A percentile compares a stretch with the other conserved stretches of the same genome.
Evolutionary conservation across 1,139 yeast species (phyloP).

Genomic region (Suhomyces bribrorum): DNA sequence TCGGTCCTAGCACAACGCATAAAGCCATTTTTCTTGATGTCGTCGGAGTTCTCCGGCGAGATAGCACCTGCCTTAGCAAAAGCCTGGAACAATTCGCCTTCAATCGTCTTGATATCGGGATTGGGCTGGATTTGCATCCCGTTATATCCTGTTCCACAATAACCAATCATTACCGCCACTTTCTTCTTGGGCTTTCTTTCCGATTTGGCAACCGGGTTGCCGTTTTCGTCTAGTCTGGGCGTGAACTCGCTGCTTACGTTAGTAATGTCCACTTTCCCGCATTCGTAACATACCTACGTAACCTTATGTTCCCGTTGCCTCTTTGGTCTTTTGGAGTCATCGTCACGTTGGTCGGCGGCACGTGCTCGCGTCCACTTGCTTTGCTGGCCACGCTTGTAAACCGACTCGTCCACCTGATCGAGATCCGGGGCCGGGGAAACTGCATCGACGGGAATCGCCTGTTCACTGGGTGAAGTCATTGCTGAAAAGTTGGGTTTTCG

Average conservation of each 20-base stretch:
- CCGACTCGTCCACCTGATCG: conserved; percentile 24
- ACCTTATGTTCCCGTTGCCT: conserved; percentile 35
- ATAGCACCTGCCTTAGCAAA: conserved; percentile 88
- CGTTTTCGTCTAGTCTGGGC: conserved; percentile 58
- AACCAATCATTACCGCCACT: conserved; percentile 91
- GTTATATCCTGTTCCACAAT: conserved; percentile 97
- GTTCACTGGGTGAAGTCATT: background rate
- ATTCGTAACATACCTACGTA: conserved; percentile 50
- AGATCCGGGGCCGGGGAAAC: conserved; percentile 1
- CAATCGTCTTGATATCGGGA: conserved; percentile 90
- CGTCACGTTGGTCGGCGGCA: conserved; percentile 36
- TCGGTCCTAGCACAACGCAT: conserved; percentile 98
- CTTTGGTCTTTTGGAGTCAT: conserved; percentile 35
- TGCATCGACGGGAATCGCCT: background rate
- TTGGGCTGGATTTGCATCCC: conserved; percentile 89
- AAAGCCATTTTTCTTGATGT: conserved; percentile 85
- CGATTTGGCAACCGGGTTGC: conserved; percentile 56
- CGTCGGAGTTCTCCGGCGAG: conserved; percentile 84
- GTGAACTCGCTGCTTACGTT: conserved; percentile 34
- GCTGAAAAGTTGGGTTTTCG: background rate
- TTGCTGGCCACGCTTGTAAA: conserved; percentile 44
- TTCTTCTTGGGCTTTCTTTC: conserved; percentile 80
- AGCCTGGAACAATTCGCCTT: conserved; percentile 84
- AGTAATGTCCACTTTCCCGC: conserved; percentile 19
- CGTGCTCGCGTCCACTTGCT: conserved; percentile 42